Evolutionary conservation across 306 rosid species (phyloP).

Genomic region (barrel medic (Medicago truncatula)): MtrunA17r5.0-ANR NC_053045.1:35178001-35178500

Average conservation of each 20-base stretch:
- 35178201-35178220: constrained; percentile 11
- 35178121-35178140: constrained; percentile 34
- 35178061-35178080: constrained; percentile 97
- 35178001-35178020: constrained; percentile 24
- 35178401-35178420: constrained; percentile 1
- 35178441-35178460: background rate
- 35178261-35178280: background rate
- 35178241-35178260: constrained; percentile 28
- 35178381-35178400: background rate
- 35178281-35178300: background rate
- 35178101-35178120: constrained; percentile 82
- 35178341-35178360: background rate
- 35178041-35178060: constrained; percentile 67
- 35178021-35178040: constrained; percentile 42
- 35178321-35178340: background rate
- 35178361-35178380: background rate
- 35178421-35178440: background rate
- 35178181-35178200: background rate
- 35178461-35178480: background rate
- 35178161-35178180: constrained; percentile 11
- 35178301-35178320: background rate
- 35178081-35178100: constrained; percentile 94
- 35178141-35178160: constrained; percentile 19
- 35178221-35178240: constrained; percentile 23
- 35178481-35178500: background rate